Percentiles rank a stretch among this genome's conserved stretches.
phyloP scores from a whole-genome alignment of 805 yeast species.

The Cyberlindnera galapagoensis region DNA sequence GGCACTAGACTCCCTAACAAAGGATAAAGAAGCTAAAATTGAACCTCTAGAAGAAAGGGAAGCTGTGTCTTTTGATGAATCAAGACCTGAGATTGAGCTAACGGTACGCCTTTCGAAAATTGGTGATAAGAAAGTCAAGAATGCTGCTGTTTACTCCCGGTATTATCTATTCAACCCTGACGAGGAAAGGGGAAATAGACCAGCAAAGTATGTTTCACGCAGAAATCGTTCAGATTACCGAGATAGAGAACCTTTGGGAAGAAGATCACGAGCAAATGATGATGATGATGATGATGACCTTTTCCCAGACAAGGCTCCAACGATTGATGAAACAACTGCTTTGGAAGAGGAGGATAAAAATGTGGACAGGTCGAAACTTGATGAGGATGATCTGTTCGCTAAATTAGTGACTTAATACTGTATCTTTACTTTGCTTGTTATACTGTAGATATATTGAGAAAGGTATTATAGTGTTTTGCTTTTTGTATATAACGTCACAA shows the following conservation, averaged over 20 bases:
- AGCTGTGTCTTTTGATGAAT: slow-evolving; percentile 5
- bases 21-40: slow-evolving; percentile 3
- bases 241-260: slow-evolving; percentile 16
- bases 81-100: slow-evolving; percentile 13
- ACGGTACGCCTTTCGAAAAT: slow-evolving; percentile 16
- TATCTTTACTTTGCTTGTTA: background rate
- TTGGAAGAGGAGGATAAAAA: background rate
- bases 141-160: slow-evolving; percentile 22
- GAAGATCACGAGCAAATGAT: slow-evolving; percentile 10
- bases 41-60: slow-evolving; percentile 7
- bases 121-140: slow-evolving; percentile 22
- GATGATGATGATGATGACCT: slow-evolving; percentile 15
- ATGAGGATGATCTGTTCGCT: slow-evolving; percentile 3
- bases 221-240: slow-evolving; percentile 8
- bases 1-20: slow-evolving; percentile 10
- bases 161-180: slow-evolving; percentile 24
- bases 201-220: slow-evolving; percentile 1
- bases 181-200: slow-evolving; percentile 5
- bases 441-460: too few species aligned
- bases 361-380: slow-evolving; percentile 1
- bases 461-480: too few species aligned
- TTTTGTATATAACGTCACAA: too few species aligned
- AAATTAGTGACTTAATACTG: background rate
- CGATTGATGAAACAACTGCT: too few species aligned
- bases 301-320: slow-evolving; percentile 17